A percentile compares a stretch with the other conserved stretches of the same genome.
Evolutionary conservation across 176 grass and related monocot genomes (phyloP).

Genomic region (Carex kokanica): DNA sequence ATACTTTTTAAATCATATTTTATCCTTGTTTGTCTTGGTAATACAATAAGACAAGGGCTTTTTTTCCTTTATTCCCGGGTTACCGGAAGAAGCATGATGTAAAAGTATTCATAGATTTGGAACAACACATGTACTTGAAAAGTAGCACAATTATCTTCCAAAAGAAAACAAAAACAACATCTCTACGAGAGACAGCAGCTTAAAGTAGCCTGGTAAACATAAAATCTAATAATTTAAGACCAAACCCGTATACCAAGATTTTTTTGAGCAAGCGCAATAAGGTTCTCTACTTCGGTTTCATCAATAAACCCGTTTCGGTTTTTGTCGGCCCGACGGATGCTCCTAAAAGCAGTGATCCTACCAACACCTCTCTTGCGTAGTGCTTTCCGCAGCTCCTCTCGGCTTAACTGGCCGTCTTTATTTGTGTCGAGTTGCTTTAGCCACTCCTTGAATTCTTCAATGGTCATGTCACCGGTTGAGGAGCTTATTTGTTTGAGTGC

Average conservation of each 20-base stretch:
- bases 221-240: slow-evolving; percentile 17
- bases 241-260: slow-evolving; percentile 48
- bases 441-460: slow-evolving; percentile 63
- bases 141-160: slow-evolving; percentile 11
- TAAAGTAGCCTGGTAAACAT: neutral
- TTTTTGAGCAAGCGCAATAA: slow-evolving; percentile 47
- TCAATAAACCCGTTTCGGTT: slow-evolving; percentile 47
- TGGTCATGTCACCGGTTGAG: slow-evolving; percentile 15
- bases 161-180: neutral
- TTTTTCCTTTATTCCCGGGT: neutral
- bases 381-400: slow-evolving; percentile 48
- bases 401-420: slow-evolving; percentile 52
- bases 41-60: neutral
- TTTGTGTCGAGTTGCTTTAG: slow-evolving; percentile 54
- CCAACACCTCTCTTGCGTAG: slow-evolving; percentile 35
- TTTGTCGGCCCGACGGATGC: slow-evolving; percentile 35
- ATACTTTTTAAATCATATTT: neutral
- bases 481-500: slow-evolving; percentile 30
- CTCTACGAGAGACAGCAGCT: neutral
- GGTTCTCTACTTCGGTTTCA: slow-evolving; percentile 46
- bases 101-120: neutral
- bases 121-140: neutral
- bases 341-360: slow-evolving; percentile 33
- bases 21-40: neutral
- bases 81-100: neutral